Conservation (phyloP, 345 rosid genomes). For the Eucalyptus leucophloia region DNA sequence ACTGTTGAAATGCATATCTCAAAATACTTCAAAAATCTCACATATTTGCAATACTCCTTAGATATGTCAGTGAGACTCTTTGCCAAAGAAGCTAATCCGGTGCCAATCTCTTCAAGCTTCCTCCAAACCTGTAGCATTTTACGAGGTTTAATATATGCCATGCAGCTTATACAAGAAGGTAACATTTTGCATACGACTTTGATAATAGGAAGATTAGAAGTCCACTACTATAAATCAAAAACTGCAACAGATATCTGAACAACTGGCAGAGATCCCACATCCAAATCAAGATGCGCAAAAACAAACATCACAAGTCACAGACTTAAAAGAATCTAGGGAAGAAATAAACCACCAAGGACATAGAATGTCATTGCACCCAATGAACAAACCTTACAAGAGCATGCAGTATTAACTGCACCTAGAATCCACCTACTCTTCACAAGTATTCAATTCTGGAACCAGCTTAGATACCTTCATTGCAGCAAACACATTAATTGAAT, state of each 20-base stretch:
- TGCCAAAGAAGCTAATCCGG: slow-evolving; percentile 58
- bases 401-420: background rate
- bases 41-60: slow-evolving; percentile 42
- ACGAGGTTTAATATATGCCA: background rate
- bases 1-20: background rate
- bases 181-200: background rate
- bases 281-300: background rate
- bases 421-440: background rate
- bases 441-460: background rate
- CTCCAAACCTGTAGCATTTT: slow-evolving; percentile 45
- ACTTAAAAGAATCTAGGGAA: background rate
- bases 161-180: background rate
- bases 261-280: background rate
- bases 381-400: background rate
- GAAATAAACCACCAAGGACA: background rate
- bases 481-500: background rate
- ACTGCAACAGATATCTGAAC: background rate
- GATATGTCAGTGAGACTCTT: slow-evolving; percentile 57
- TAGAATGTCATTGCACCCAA: background rate
- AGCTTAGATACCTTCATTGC: background rate
- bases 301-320: background rate
- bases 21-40: slow-evolving; percentile 6
- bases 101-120: slow-evolving; percentile 53
- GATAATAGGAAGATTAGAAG: background rate
- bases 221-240: background rate